phyloP scores from a whole-genome alignment of 768 basidiomycete species.

The Trametes gibbosa region DNA sequence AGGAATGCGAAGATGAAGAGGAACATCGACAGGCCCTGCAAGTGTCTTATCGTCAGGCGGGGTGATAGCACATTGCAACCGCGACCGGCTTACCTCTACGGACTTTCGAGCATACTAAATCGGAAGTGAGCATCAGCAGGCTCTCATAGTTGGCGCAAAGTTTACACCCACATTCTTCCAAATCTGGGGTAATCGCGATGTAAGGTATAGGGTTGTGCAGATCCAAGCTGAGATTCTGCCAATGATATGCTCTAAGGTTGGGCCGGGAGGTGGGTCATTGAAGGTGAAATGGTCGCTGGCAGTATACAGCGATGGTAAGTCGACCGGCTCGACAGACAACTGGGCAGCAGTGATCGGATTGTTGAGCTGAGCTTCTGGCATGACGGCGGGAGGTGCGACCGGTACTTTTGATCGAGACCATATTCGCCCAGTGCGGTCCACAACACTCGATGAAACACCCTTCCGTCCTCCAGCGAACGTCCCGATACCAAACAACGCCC shows the following conservation, averaged over 20 bases:
- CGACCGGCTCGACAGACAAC: not conserved
- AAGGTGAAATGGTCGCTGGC: slow-evolving; percentile 7
- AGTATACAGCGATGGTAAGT: not conserved
- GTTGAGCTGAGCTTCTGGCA: not conserved
- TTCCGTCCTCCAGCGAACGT: slow-evolving; percentile 38
- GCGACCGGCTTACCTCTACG: slow-evolving; percentile 58
- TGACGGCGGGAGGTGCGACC: not conserved
- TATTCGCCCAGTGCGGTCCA: slow-evolving; percentile 45
- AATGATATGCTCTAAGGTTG: slow-evolving; percentile 56
- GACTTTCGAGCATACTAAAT: slow-evolving; percentile 82
- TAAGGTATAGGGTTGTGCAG: slow-evolving; percentile 90
- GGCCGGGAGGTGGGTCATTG: slow-evolving; percentile 22
- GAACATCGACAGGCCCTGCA: slow-evolving; percentile 86
- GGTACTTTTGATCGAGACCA: slow-evolving; percentile 31
- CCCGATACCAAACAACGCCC: slow-evolving; percentile 70
- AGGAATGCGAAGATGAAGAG: slow-evolving; percentile 92
- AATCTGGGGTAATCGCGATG: slow-evolving; percentile 92
- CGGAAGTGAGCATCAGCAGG: not conserved
- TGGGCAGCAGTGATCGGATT: slow-evolving; percentile 1
- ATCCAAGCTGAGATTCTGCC: slow-evolving; percentile 94
- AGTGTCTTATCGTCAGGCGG: not conserved
- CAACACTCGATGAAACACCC: slow-evolving; percentile 27
- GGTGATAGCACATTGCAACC: not conserved
- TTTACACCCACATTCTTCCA: slow-evolving; percentile 89
- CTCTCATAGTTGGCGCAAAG: not conserved